These are phyloP conservation scores for Nidularia pulvinata DNA, from an alignment of 768 basidiomycete genomes.

Conservation along the genomic window DNA sequence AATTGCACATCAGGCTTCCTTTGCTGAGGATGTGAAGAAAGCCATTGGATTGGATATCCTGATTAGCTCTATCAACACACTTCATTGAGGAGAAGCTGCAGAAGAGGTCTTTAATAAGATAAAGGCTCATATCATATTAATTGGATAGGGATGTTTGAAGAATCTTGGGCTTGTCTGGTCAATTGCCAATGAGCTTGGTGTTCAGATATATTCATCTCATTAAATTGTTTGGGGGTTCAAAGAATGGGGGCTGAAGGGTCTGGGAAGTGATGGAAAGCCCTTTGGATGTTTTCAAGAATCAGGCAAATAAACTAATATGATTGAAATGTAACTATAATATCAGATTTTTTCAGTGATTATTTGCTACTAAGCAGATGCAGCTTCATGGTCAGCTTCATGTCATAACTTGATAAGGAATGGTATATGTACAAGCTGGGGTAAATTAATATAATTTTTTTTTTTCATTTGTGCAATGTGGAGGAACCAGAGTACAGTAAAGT, in stretches of 20 bases:
- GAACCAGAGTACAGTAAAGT: too few species aligned
- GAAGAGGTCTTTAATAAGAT: conserved; percentile 57
- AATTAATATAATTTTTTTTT: too few species aligned
- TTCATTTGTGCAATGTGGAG: too few species aligned
- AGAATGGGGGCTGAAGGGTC: conserved; percentile 2
- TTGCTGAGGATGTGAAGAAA: too few species aligned
- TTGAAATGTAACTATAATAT: too few species aligned
- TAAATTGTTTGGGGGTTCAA: conserved; percentile 11
- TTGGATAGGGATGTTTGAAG: conserved; percentile 57
- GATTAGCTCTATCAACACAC: conserved; percentile 51
- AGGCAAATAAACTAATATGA: too few species aligned
- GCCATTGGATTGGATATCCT: conserved; percentile 33
- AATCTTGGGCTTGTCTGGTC: conserved; percentile 52
- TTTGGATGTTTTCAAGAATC: too few species aligned
- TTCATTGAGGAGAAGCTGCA: conserved; percentile 52
- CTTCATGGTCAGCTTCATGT: too few species aligned
- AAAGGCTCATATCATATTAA: conserved; percentile 56
- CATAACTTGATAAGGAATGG: too few species aligned
- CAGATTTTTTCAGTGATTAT: too few species aligned
- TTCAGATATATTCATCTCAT: conserved; percentile 15
- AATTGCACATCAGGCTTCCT: conserved; percentile 54
- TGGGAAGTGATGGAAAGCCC: not conserved
- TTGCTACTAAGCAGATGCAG: too few species aligned
- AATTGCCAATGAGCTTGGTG: conserved; percentile 57
- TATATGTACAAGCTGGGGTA: too few species aligned